Evolutionary conservation across 208 protist species (phyloP), one percentile per base, ranked within the genome.

Genomic region (Strigomonas culicis): DNA sequence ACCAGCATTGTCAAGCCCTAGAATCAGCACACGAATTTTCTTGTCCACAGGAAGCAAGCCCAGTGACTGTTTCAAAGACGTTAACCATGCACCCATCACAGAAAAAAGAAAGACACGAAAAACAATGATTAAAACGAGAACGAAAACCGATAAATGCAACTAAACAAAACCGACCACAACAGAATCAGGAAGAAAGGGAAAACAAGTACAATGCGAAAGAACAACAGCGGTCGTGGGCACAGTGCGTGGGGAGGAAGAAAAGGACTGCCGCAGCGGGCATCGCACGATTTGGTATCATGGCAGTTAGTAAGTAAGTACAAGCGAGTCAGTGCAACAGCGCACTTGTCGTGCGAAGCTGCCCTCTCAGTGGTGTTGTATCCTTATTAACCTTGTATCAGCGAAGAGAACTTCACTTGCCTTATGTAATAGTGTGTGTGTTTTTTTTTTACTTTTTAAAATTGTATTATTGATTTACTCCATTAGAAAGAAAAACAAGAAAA

Each of bases 1-100:
- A 24, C 98, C 98, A 0, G 97, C 97, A 41, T 96, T 97, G 74
- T 99, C 97, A 2, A 98, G 79, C 21, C 97, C 97, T 25, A 98
- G 70, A 72, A 98, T 96, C 15, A 98, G 80, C 39, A 98, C 93
- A 31, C 93, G 84, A 49, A 94, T 94, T 59, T 97, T 95, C 41
- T 81, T 75, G 47, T 97, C 93, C 0, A 75, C 52, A 24, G 93
- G 90, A 4, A 97, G 28, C 46, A 85, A 32, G 0, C 87, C 87
- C 0, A 93, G 58, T 0, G 70, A 58, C 24, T 72, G 49, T 63
- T 81, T 81, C 39, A 93, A 31, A 3, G 46, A 71, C 0, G 73
- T 79, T 21, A 88, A n/a, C 74, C 66, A 86, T 10, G 77, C 68
- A n/a, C 87, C 87, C 87, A 93, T 93, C 25, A 22, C n/a, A 27